A percentile compares a stretch with the other conserved stretches of the same genome.
phyloP scores from a whole-genome alignment of 768 basidiomycete genomes.

The Mycena crocata region DNA sequence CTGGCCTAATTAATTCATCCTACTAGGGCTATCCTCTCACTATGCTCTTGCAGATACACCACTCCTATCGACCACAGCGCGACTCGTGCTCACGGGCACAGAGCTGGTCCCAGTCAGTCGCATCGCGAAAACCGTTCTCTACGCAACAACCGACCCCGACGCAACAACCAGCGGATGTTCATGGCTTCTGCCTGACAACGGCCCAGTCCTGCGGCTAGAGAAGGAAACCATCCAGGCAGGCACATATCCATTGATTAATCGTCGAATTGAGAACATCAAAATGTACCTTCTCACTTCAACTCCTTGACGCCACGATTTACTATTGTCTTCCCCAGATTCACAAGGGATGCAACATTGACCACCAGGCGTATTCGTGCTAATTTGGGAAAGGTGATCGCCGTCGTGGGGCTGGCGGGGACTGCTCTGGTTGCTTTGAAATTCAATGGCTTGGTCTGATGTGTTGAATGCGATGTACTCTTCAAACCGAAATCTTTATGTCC shows the following conservation, averaged over 20 bases:
- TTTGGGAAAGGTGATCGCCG: too few species aligned
- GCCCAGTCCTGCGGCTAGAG: slow-evolving; percentile 59
- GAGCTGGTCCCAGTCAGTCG: slow-evolving; percentile 59
- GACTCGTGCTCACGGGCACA: slow-evolving; percentile 61
- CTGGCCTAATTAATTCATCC: slow-evolving; percentile 19
- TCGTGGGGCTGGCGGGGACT: too few species aligned
- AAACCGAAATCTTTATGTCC: too few species aligned
- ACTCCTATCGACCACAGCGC: slow-evolving; percentile 54
- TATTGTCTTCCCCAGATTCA: background rate
- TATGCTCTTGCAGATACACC: too few species aligned
- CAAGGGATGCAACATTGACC: slow-evolving; percentile 6
- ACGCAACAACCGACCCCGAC: slow-evolving; percentile 60
- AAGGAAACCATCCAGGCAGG: slow-evolving; percentile 61
- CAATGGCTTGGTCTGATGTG: too few species aligned
- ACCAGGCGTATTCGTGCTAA: slow-evolving; percentile 1
- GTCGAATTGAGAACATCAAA: slow-evolving; percentile 34
- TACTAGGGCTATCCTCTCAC: too few species aligned
- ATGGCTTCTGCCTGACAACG: slow-evolving; percentile 62
- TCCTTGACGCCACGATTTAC: background rate
- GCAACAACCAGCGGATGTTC: slow-evolving; percentile 57
- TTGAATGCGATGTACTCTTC: too few species aligned
- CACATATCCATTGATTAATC: slow-evolving; percentile 64
- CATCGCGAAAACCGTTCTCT: slow-evolving; percentile 64
- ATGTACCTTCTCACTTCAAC: background rate
- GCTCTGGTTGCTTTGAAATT: too few species aligned